A percentile compares a stretch with the other conserved stretches of the same genome.
Evolutionary conservation across 2,329 filamentous ascomycete species (phyloP).

Genomic region (Shiraia sp.): DNA sequence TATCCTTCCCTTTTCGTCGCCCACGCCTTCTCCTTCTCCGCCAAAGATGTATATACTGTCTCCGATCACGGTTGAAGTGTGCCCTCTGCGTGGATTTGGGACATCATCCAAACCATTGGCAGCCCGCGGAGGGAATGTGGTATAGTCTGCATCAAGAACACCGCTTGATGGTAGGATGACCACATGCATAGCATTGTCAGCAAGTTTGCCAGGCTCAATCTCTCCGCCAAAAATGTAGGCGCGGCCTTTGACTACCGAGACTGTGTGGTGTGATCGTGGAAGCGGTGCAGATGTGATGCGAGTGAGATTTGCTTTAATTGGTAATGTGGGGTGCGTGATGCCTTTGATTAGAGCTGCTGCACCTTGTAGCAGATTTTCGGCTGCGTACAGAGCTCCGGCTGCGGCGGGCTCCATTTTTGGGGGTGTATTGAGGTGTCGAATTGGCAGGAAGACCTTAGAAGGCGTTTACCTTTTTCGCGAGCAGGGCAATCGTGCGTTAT

Average conservation of each 20-base stretch:
- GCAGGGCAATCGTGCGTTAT: background rate
- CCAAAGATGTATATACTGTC: constrained; percentile 53
- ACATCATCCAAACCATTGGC: constrained; percentile 33
- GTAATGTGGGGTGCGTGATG: constrained; percentile 54
- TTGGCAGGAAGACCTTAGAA: too few species aligned
- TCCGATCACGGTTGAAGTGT: constrained; percentile 49
- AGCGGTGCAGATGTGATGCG: constrained; percentile 53
- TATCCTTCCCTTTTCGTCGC: constrained; percentile 44
- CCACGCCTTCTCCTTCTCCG: constrained; percentile 36
- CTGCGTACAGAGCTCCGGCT: constrained; percentile 44
- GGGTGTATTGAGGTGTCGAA: constrained; percentile 77
- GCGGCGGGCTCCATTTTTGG: constrained; percentile 42
- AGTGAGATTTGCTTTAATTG: constrained; percentile 55
- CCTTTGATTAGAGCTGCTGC: constrained; percentile 54
- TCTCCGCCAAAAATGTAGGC: constrained; percentile 62
- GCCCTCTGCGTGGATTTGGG: constrained; percentile 47
- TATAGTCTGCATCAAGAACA: constrained; percentile 50
- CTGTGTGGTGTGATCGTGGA: constrained; percentile 55
- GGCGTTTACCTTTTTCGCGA: background rate
- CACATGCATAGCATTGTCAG: constrained; percentile 57
- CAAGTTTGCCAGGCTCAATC: constrained; percentile 44
- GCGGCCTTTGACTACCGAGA: constrained; percentile 58
- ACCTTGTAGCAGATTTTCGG: constrained; percentile 41
- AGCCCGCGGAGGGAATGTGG: constrained; percentile 37
- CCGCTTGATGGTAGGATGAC: constrained; percentile 55